Evolutionary conservation across 1,284 basidiomycete species (phyloP), one percentile per base, ranked within the genome.

Genomic region (Fistulina hepatica): DNA sequence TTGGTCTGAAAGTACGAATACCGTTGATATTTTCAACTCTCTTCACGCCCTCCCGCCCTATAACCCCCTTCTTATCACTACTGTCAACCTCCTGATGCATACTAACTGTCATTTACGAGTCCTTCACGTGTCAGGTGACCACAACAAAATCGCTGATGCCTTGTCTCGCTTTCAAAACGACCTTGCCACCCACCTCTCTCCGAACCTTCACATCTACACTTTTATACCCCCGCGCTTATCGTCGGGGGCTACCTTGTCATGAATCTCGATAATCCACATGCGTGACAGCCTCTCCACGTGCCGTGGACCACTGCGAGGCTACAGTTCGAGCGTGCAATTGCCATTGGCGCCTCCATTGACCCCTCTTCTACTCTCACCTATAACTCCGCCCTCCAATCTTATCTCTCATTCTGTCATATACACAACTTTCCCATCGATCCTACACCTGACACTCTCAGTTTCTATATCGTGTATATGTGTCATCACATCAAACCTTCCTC

Each of bases 271-370:
- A 13, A 33, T 11, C 23, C 13, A 5, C n/a, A 20, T 20, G 35
- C 57, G 27, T 21, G 52, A 39, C 56, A 60, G 43, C 56, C 57
- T 2, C 15, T 35, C 3, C 37, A 48, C 3, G 32, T 42, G 34
- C 41, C 50, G 5, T 67, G 63, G 64, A 34, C 57, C 1, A 8
- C 33, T 0, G 57, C 63, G 19, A 45, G 47, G 1, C 49, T 67
- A 0, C 5, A 52, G 4, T 48, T 42, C 8, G 56, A 60, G 37
- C 50, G 54, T 6, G 52, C 59, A 0, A 41, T 61, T 6, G 54
- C 59, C 0, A 47, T 64, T 1, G 58, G 58, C 4, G 21, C 44
- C n/a, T 44, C 60, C 0, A 45, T 67, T 30, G 59, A 63, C 10
- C 32, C 21, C 4, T 52, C 50, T 2, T 54, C 62, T 0, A 21